Base-by-base conservation (phyloP, 2,329 filamentous ascomycete species). In the Macrophomina pseudophaseolina region DNA sequence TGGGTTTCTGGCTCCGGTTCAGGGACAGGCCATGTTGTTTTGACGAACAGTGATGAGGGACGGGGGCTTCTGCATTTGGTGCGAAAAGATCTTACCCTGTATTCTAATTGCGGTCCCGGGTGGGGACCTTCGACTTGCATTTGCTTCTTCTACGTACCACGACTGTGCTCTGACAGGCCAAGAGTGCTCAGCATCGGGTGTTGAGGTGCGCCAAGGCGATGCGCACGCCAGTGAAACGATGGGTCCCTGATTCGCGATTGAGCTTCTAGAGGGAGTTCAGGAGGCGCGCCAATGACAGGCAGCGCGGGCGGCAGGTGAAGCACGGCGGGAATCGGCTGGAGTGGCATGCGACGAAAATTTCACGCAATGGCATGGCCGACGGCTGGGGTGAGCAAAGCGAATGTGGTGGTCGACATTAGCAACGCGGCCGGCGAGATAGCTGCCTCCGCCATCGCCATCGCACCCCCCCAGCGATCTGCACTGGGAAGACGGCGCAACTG, bases 61-160 rank as follows among this genome's bases (percentile, higher is more conserved):
- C 30, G 54, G 64, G 35, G 44, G n/a, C 33, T 59, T 66, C 54
- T 53, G 54, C 54, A 60, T 66, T 56, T 52, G 23, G 60, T 64
- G 60, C 53, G 64, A 66, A 60, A 60, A 66, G 64, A 60, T 42
- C 44, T 66, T 59, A 51, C 35, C 44, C 46, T 66, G 54, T 66
- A 66, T 60, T 66, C 53, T 66, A 66, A 66, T 66, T 40, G 8
- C 64, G 53, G 64, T 42, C 35, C 44, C 54, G 58, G n/a, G 3
- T 44, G 32, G 58, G 40, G 40, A 48, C 35, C 23, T 35, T 60
- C 54, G 58, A 62, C 49, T 49, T 62, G 58, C 58, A 62, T 49
- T 49, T 62, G 42, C 58, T 62, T 62, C 44, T 49, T 49, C 23
- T 33, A 4, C 14, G 14, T 18, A 28, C 3, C 2, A 14, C 11